Evolutionary conservation across 768 basidiomycete species (phyloP), one percentile per base, ranked within the genome.

Genomic region (Pulveroboletus sp.): DNA sequence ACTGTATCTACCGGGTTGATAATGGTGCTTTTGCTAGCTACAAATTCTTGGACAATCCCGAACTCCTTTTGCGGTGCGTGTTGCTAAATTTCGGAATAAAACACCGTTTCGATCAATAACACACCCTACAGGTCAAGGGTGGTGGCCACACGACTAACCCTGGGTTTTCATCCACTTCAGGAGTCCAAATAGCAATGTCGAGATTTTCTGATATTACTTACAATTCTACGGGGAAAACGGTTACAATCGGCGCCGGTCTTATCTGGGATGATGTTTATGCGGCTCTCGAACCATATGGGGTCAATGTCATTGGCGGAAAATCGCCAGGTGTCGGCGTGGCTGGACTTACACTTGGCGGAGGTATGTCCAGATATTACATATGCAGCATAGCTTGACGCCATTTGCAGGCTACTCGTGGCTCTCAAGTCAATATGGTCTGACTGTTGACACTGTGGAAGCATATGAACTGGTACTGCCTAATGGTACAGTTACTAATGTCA

Each of bases 191-290:
- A 19, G 60, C 78, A 16, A 77, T 83, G 79, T 54, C 55, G 14
- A 64, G 70, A 0, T 82, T 82, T 54, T 70, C 69, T 5, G 59
- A 73, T 4, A 32, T 68, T 4, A 61, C 48, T 1, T 80, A 80
- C 39, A 53, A 78, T 29, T 44, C 62, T 1, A 44, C 43, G 0
- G 54, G 69, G 0, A 65, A 72, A 49, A 78, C 73, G 0, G 79
- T 60, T 2, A 64, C 60, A 4, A 40, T 75, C 17, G 73, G 69
- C 14, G 54, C 70, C 0, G 71, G 74, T 8, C 61, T 81, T 3
- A 66, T 79, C 13, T 88, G 84, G 85, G 84, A 87, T 56, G 74
- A 84, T 40, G 82, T 79, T 67, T 87, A 85, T 50, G 65, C 63
- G 7, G 51, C 49, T 11, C 70, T 86, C 1, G 73, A 66, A 8